phyloP scores from a whole-genome alignment of 768 basidiomycete genomes.

The Asterophora lycoperdoides region DNA sequence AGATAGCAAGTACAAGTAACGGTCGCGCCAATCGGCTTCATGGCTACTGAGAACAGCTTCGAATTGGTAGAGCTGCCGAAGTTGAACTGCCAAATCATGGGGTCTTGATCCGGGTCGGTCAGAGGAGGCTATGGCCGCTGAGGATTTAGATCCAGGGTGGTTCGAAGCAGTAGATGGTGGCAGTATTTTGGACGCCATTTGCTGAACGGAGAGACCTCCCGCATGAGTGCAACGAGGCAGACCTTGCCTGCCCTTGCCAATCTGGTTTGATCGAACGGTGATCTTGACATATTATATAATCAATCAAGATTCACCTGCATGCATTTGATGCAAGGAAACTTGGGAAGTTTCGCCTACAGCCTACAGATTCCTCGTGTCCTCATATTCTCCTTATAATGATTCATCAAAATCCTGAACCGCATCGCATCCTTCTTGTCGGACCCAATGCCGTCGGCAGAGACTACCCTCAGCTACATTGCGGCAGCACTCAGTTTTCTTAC shows the following conservation, averaged over 20 bases:
- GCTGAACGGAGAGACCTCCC: neutral
- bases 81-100: constrained; percentile 3
- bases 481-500: constrained; percentile 9
- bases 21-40: too few species aligned
- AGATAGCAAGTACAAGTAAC: constrained; percentile 15
- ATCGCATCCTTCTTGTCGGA: too few species aligned
- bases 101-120: neutral
- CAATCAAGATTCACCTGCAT: too few species aligned
- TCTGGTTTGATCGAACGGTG: too few species aligned
- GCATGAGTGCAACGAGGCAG: neutral
- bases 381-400: neutral
- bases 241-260: too few species aligned
- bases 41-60: constrained; percentile 2
- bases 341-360: too few species aligned
- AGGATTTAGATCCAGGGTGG: neutral
- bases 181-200: neutral
- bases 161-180: neutral
- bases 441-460: neutral
- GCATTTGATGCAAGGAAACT: neutral
- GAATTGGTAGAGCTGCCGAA: constrained; percentile 2
- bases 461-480: constrained; percentile 8
- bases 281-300: too few species aligned
- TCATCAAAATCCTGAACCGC: neutral
- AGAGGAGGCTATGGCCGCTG: neutral
- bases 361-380: neutral